Evolutionary conservation across 441 rosid species (phyloP).

Genomic region (Sinapis alba): DNA sequence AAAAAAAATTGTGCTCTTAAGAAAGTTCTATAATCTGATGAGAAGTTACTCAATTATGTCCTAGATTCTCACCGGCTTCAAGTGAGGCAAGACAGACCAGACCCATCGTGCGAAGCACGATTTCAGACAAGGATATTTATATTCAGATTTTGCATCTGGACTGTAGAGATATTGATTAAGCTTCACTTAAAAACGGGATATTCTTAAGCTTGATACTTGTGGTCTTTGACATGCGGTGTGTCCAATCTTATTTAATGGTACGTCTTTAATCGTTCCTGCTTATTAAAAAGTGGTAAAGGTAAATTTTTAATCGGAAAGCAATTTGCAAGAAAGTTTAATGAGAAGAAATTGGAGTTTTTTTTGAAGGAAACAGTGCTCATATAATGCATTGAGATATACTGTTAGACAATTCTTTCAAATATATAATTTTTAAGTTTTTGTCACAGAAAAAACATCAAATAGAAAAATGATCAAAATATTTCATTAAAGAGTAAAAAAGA

Average conservation of each 20-base stretch:
- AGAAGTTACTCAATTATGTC: neutral
- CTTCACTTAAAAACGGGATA: neutral
- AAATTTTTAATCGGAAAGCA: neutral
- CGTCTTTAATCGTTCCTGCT: neutral
- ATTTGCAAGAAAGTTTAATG: neutral
- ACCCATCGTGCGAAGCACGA: constrained; percentile 34
- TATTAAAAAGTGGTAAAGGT: neutral
- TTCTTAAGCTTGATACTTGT: constrained; percentile 7
- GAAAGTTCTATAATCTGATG: neutral
- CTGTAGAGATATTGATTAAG: constrained; percentile 3
- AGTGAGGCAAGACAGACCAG: constrained; percentile 17
- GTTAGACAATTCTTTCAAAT: too few species aligned
- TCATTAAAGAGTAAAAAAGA: too few species aligned
- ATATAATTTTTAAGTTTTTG: too few species aligned
- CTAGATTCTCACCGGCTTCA: constrained; percentile 11
- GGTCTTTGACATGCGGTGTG: constrained; percentile 28
- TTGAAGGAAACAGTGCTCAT: neutral
- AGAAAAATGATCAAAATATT: too few species aligned
- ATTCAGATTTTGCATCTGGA: constrained; percentile 19
- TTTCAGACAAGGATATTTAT: constrained; percentile 11
- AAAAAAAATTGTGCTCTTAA: neutral
- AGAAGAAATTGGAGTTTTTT: neutral
- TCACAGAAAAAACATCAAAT: too few species aligned
- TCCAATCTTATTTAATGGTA: constrained; percentile 3
- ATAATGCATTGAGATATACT: neutral